Evolutionary conservation across 176 grass and related monocot species (phyloP).

Genomic region (Hordeum vulgare): DNA sequence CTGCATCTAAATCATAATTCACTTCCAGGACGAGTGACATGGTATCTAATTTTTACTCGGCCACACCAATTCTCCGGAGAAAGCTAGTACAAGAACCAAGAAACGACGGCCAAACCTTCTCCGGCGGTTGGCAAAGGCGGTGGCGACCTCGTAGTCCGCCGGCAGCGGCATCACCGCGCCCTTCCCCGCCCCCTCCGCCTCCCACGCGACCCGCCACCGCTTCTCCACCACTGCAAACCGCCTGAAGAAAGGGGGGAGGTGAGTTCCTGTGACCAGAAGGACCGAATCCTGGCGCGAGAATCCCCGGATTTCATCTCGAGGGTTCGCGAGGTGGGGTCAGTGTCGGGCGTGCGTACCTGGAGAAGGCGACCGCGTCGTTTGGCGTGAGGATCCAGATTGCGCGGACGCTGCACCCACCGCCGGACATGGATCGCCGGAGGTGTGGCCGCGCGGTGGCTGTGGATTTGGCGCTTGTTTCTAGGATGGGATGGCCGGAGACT

Average conservation of each 20-base stretch:
- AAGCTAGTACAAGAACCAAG: neutral
- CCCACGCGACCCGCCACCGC: conserved; percentile 59
- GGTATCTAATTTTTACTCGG: neutral
- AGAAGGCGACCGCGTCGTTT: conserved; percentile 63
- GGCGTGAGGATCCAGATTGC: conserved; percentile 80
- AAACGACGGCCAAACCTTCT: conserved; percentile 32
- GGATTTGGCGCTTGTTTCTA: neutral
- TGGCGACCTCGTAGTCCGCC: conserved; percentile 52
- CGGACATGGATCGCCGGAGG: conserved; percentile 35
- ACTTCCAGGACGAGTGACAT: neutral
- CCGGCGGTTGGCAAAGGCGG: conserved; percentile 63
- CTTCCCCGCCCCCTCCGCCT: conserved; percentile 25
- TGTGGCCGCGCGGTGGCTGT: neutral
- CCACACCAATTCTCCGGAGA: neutral
- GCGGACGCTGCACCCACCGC: conserved; percentile 62
- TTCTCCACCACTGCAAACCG: conserved; percentile 87
- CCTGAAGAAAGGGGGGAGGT: conserved; percentile 22
- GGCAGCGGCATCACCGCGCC: conserved; percentile 38
- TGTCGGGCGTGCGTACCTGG: conserved; percentile 39
- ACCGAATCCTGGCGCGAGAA: neutral
- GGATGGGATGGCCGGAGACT: neutral
- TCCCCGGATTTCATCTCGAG: neutral
- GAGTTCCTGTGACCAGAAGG: neutral
- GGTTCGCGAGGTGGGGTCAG: neutral
- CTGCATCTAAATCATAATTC: neutral